Percentiles rank a stretch among this genome's conserved stretches.
phyloP scores from a whole-genome alignment of 2,329 filamentous ascomycete genomes.

The Fusarium piperis region DNA sequence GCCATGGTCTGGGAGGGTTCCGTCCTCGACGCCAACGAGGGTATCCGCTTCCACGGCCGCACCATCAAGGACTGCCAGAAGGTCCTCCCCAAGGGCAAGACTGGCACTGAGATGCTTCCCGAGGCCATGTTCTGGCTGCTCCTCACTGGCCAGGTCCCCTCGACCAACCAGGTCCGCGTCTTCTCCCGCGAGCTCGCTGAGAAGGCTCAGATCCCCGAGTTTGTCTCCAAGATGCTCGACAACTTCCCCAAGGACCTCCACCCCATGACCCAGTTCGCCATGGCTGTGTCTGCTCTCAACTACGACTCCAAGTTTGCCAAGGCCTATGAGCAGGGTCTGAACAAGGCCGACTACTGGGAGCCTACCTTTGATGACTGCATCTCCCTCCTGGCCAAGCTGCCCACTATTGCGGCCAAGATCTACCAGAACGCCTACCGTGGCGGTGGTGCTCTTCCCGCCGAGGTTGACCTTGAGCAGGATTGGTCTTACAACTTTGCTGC shows the following conservation, averaged over 20 bases:
- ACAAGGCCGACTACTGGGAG: constrained; percentile 99
- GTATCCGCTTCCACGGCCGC: constrained; percentile 96
- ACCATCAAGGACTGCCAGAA: constrained; percentile 98
- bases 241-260: constrained; percentile 90
- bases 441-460: constrained; percentile 75
- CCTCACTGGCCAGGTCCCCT: constrained; percentile 90
- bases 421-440: constrained; percentile 91
- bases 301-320: constrained; percentile 94
- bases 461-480: constrained; percentile 86
- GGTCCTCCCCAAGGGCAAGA: constrained; percentile 89
- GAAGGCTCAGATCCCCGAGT: constrained; percentile 82
- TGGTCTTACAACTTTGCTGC: constrained; percentile 99
- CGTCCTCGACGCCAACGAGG: constrained; percentile 94
- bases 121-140: constrained; percentile 99
- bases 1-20: constrained; percentile 99
- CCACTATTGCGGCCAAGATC: constrained; percentile 95
- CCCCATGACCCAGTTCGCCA: constrained; percentile 98
- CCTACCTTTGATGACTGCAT: constrained; percentile 97
- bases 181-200: constrained; percentile 89
- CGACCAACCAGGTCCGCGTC: constrained; percentile 79
- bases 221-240: constrained; percentile 89
- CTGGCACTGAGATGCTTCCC: constrained; percentile 95
- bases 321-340: constrained; percentile 88
- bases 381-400: constrained; percentile 92
- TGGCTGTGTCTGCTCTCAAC: constrained; percentile 94